Conservation (phyloP, 768 basidiomycete species). For the Boletus tylopilopsis region DNA sequence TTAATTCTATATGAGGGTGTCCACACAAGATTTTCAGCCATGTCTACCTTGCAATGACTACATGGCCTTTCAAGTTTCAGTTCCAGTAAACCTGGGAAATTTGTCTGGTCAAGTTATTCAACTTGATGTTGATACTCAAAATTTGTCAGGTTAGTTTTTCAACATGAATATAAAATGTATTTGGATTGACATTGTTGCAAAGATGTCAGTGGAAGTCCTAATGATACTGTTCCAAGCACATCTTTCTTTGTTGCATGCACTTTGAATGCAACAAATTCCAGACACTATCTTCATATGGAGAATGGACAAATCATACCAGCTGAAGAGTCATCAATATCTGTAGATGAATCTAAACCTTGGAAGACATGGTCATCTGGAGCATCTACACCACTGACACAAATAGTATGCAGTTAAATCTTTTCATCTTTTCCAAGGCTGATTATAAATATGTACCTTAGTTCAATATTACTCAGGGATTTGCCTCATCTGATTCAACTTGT, state of each 20-base stretch:
- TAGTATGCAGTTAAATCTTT: neutral
- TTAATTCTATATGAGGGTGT: neutral
- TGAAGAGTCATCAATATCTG: neutral
- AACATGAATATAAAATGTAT: neutral
- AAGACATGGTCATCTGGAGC: conserved; percentile 2
- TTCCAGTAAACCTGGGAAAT: conserved; percentile 1
- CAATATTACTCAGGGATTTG: neutral
- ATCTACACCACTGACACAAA: neutral
- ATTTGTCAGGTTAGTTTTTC: neutral
- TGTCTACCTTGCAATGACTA: neutral
- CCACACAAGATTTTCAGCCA: neutral
- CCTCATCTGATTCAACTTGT: neutral
- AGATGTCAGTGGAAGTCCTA: neutral
- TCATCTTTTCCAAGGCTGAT: neutral
- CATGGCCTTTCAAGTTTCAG: neutral
- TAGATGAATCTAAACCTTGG: neutral
- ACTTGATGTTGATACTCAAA: too few relatives aligned
- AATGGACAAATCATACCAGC: neutral
- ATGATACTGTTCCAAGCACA: neutral
- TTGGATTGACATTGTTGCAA: neutral
- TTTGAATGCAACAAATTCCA: neutral
- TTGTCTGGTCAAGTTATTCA: neutral
- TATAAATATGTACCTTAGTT: neutral
- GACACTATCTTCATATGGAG: neutral
- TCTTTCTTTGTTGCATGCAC: conserved; percentile 6